Conservation (phyloP, 2,329 filamentous ascomycete genomes). For the Penicillium sp. region DNA sequence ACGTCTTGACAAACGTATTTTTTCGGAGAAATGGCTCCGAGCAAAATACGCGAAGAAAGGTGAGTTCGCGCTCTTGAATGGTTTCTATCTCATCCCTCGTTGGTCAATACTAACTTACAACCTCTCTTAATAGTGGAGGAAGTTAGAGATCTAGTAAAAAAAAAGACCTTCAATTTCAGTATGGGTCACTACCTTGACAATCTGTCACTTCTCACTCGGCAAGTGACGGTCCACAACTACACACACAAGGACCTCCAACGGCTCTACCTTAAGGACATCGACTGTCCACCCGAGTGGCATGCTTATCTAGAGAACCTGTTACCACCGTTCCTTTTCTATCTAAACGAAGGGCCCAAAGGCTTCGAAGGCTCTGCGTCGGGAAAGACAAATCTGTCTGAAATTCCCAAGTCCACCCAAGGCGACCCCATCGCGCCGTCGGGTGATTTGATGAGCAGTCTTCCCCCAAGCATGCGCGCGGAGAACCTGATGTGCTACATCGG, state of each 20-base stretch:
- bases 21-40: conserved; percentile 71
- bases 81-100: background rate
- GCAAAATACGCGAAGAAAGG: conserved; percentile 69
- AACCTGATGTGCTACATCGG: conserved; percentile 98
- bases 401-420: conserved; percentile 42
- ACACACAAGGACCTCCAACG: conserved; percentile 72
- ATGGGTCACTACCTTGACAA: conserved; percentile 84
- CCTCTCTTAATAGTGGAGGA: conserved; percentile 57
- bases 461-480: conserved; percentile 76
- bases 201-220: conserved; percentile 72
- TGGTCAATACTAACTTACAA: conserved; percentile 5
- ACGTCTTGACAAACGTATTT: conserved; percentile 65
- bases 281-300: conserved; percentile 81
- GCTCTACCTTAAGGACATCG: conserved; percentile 93
- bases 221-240: conserved; percentile 68
- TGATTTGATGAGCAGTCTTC: conserved; percentile 89
- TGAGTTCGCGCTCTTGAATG: conserved; percentile 34
- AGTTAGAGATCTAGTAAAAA: conserved; percentile 68
- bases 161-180: conserved; percentile 70
- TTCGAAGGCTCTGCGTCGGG: conserved; percentile 47
- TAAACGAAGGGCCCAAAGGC: conserved; percentile 67
- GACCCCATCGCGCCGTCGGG: conserved; percentile 63
- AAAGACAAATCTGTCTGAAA: conserved; percentile 36
- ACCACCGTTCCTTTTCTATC: conserved; percentile 74
- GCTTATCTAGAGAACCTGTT: conserved; percentile 68